Percentiles rank a stretch among this genome's conserved stretches.
Conservation (phyloP, 176 grass and related monocot genomes). For the Carex cristatella region DNA sequence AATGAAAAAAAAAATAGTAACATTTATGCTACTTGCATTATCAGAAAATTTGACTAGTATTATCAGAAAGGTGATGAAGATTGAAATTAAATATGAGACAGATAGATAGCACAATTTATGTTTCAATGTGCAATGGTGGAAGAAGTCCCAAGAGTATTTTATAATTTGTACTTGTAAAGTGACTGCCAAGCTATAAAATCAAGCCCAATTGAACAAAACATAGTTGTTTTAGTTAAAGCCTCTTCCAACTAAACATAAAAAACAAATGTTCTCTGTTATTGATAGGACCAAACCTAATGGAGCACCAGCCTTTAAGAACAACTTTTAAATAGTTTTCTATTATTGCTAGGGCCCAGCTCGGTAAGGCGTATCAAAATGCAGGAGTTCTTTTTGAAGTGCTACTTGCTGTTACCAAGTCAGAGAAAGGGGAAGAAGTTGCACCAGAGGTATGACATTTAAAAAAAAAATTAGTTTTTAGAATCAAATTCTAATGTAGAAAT, state of each 20-base stretch:
- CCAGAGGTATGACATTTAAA: conserved; percentile 43
- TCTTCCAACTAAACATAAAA: background rate
- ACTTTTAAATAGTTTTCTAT: background rate
- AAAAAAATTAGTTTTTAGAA: background rate
- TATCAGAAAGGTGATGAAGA: background rate
- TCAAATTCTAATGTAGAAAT: background rate
- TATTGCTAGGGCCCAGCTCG: conserved; percentile 56
- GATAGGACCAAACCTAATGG: background rate
- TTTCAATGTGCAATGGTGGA: background rate
- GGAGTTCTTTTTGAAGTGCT: conserved; percentile 95
- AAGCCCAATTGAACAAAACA: background rate
- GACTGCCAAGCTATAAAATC: background rate
- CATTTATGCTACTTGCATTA: background rate
- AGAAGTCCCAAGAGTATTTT: background rate
- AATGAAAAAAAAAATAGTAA: conserved; percentile 3
- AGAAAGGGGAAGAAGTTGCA: conserved; percentile 90
- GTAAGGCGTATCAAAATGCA: conserved; percentile 87
- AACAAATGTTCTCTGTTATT: background rate
- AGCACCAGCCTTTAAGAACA: background rate
- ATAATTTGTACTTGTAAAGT: background rate
- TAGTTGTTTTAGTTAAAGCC: background rate
- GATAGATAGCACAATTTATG: background rate
- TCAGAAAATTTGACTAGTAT: background rate
- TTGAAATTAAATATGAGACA: background rate
- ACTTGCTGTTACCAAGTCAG: conserved; percentile 82